Percentiles rank a stretch among this genome's conserved stretches.
phyloP scores from a whole-genome alignment of 2,329 filamentous ascomycete species.

The Alternaria postmessia region DNA sequence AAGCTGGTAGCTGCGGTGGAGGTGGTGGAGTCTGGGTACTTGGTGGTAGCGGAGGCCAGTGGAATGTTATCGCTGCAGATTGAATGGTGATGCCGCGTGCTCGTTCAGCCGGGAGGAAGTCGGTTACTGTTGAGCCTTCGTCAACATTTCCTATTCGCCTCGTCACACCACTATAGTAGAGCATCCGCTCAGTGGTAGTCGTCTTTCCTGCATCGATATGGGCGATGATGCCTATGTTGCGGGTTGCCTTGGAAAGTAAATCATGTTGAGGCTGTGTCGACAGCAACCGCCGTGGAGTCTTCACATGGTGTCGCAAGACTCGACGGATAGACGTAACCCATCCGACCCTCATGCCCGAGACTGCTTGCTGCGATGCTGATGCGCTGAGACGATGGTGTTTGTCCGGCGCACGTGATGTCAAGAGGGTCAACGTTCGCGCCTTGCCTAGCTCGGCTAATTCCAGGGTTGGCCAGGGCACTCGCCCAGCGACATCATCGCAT shows the following conservation, averaged over 20 bases:
- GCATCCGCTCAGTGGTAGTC: conserved; percentile 98
- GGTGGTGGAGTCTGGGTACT: conserved; percentile 25
- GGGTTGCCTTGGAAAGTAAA: conserved; percentile 71
- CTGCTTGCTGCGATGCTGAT: conserved; percentile 17
- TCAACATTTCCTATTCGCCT: conserved; percentile 91
- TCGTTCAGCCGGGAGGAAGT: conserved; percentile 92
- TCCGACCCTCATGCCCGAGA: conserved; percentile 45
- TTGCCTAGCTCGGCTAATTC: conserved; percentile 36
- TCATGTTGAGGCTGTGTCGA: conserved; percentile 34
- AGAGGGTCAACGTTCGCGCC: conserved; percentile 33
- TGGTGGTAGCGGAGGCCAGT: conserved; percentile 76
- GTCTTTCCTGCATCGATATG: conserved; percentile 99
- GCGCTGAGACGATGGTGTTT: conserved; percentile 13
- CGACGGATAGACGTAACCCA: conserved; percentile 48
- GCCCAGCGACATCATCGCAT: conserved; percentile 27
- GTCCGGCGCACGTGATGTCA: conserved; percentile 37
- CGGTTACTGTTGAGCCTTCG: conserved; percentile 94
- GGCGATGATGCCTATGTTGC: conserved; percentile 98
- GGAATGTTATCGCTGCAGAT: conserved; percentile 93
- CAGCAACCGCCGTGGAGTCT: conserved; percentile 38
- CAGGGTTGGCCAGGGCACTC: conserved; percentile 17
- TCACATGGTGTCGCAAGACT: conserved; percentile 44
- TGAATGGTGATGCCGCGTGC: conserved; percentile 96
- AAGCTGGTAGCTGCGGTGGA: conserved; percentile 40
- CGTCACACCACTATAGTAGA: conserved; percentile 93